Evolutionary conservation across 2,329 filamentous ascomycete genomes (phyloP).

Genomic region (Cercospora sp.): DNA sequence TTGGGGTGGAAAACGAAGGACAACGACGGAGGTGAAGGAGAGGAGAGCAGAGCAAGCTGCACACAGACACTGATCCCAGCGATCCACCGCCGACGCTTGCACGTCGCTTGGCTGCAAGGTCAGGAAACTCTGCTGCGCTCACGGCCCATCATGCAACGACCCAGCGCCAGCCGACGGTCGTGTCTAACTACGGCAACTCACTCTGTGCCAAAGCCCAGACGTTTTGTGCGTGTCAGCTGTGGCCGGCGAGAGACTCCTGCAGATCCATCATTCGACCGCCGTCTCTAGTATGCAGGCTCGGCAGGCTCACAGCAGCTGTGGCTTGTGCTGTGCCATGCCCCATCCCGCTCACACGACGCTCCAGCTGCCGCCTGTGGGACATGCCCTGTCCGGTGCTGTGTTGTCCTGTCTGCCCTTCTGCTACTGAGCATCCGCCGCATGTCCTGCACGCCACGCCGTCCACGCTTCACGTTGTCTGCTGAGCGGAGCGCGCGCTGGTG

Average conservation of each 20-base stretch:
- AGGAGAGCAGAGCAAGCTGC: background rate
- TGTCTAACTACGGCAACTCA: conserved; percentile 11
- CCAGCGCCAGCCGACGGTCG: conserved; percentile 1
- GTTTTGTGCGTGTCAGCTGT: conserved; percentile 9
- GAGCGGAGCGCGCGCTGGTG: background rate
- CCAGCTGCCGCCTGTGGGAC: conserved; percentile 9
- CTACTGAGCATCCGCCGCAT: background rate
- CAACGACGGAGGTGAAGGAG: conserved; percentile 5
- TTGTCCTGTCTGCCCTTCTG: background rate
- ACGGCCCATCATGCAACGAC: conserved; percentile 11
- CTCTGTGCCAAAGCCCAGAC: conserved; percentile 11
- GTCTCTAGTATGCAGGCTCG: conserved; percentile 5
- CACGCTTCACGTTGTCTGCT: conserved; percentile 1
- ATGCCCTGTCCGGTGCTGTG: background rate
- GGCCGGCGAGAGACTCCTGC: conserved; percentile 14
- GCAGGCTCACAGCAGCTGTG: conserved; percentile 5
- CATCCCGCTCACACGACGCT: background rate
- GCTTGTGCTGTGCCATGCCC: conserved; percentile 8
- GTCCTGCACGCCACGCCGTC: background rate
- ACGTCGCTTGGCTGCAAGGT: conserved; percentile 11
- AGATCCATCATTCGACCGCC: conserved; percentile 15
- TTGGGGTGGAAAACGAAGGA: conserved; percentile 15
- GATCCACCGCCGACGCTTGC: conserved; percentile 9
- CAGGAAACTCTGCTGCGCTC: conserved; percentile 12
- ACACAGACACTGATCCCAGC: conserved; percentile 13